Conservation (phyloP, 2,329 filamentous ascomycete species). For the Neocatenulostroma microsporum region DNA sequence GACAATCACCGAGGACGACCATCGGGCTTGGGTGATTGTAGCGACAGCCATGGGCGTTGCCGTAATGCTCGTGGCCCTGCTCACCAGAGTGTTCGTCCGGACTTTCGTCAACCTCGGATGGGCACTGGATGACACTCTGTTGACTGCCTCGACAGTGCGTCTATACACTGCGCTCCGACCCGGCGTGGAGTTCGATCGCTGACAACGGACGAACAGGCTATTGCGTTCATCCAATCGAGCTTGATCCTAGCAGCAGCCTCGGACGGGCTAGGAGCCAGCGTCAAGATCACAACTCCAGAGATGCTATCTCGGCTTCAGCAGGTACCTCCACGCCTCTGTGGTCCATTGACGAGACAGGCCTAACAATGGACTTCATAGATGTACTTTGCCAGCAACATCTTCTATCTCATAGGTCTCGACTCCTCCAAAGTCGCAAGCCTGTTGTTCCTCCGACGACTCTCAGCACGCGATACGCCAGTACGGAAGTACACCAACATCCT, state of each 20-base stretch:
- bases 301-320: constrained; percentile 3
- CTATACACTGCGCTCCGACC: too few relatives aligned
- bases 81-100: constrained; percentile 9
- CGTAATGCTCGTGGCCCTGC: constrained; percentile 6
- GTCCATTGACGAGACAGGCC: too few relatives aligned
- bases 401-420: constrained; percentile 9
- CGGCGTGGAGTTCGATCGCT: too few relatives aligned
- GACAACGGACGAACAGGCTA: neutral
- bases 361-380: too few relatives aligned
- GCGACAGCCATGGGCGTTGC: constrained; percentile 10
- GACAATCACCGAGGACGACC: constrained; percentile 9
- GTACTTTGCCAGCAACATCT: constrained; percentile 12
- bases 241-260: constrained; percentile 7
- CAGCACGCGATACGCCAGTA: neutral
- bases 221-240: constrained; percentile 6
- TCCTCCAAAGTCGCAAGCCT: constrained; percentile 8
- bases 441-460: constrained; percentile 6
- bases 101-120: constrained; percentile 7
- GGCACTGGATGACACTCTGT: constrained; percentile 8
- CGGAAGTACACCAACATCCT: neutral
- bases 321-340: neutral
- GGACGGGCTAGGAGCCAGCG: constrained; percentile 8
- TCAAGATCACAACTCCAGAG: neutral
- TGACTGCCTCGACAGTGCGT: constrained; percentile 5
- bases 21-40: constrained; percentile 14